Conservation (phyloP, 768 basidiomycete genomes). For the Auricularia cornea region DNA sequence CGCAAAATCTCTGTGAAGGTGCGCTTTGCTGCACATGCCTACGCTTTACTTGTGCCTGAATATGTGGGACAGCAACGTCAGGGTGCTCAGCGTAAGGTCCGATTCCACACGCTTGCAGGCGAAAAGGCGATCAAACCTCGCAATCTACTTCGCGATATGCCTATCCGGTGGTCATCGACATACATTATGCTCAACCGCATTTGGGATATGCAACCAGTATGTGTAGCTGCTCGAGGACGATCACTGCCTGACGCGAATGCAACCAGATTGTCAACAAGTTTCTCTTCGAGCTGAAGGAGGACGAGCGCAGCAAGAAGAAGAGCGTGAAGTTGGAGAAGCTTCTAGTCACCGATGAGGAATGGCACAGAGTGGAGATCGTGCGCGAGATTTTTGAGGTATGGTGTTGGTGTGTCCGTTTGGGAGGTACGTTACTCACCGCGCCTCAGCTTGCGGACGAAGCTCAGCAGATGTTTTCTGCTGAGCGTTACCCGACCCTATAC, state of each 20-base stretch:
- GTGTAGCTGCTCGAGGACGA: neutral
- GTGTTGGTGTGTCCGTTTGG: neutral
- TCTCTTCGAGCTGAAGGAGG: constrained; percentile 15
- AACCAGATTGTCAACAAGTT: constrained; percentile 12
- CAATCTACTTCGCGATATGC: constrained; percentile 22
- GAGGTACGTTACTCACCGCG: neutral
- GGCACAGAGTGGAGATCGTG: constrained; percentile 16
- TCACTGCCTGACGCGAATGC: no score
- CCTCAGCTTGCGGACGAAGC: constrained; percentile 21
- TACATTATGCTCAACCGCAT: constrained; percentile 21
- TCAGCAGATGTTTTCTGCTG: no score
- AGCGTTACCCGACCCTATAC: constrained; percentile 20
- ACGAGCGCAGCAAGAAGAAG: constrained; percentile 20
- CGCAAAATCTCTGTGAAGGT: constrained; percentile 21
- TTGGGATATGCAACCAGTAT: neutral
- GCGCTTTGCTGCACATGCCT: neutral
- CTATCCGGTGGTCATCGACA: constrained; percentile 26
- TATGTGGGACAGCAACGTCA: constrained; percentile 12
- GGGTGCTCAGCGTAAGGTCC: constrained; percentile 20
- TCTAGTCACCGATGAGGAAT: constrained; percentile 16
- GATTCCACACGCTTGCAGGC: constrained; percentile 14
- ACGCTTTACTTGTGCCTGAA: no score
- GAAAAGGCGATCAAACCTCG: neutral
- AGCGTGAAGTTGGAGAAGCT: constrained; percentile 15
- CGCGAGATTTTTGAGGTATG: constrained; percentile 16